Evolutionary conservation across 345 rosid species (phyloP).

Genomic region (Aethionema arabicum): DNA sequence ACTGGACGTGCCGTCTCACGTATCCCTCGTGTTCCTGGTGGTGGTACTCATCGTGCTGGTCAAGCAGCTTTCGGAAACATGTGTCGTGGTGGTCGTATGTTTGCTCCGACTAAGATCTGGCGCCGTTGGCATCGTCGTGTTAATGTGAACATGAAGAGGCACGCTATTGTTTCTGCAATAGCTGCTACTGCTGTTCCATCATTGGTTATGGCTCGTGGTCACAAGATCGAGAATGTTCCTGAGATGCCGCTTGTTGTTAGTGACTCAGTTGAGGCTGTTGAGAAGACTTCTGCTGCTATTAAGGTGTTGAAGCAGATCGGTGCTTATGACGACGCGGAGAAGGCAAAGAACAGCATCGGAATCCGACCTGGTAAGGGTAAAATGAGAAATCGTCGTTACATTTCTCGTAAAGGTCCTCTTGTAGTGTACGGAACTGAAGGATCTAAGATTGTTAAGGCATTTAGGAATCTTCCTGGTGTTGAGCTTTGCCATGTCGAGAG

Average conservation of each 20-base stretch:
- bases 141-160: constrained; percentile 84
- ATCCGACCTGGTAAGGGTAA: constrained; percentile 94
- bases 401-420: constrained; percentile 85
- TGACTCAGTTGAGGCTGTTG: constrained; percentile 69
- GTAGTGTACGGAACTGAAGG: constrained; percentile 83
- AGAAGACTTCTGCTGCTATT: constrained; percentile 80
- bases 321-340: constrained; percentile 80
- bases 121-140: constrained; percentile 93
- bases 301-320: constrained; percentile 85
- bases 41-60: constrained; percentile 98
- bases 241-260: constrained; percentile 81
- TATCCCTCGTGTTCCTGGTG: constrained; percentile 97
- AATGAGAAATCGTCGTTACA: constrained; percentile 82
- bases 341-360: constrained; percentile 82
- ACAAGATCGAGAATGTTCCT: constrained; percentile 71
- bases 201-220: constrained; percentile 92
- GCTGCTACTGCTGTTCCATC: constrained; percentile 83
- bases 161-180: constrained; percentile 81
- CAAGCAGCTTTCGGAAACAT: constrained; percentile 99
- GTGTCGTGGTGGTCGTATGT: constrained; percentile 99
- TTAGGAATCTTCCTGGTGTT: constrained; percentile 91
- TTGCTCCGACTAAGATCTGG: constrained; percentile 98
- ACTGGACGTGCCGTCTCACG: constrained; percentile 96
- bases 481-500: constrained; percentile 87
- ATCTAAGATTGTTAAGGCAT: constrained; percentile 82